Evolutionary conservation across 2,329 filamentous ascomycete species (phyloP), one percentile per base, ranked within the genome.

Genomic region (Fusarium udum): DNA sequence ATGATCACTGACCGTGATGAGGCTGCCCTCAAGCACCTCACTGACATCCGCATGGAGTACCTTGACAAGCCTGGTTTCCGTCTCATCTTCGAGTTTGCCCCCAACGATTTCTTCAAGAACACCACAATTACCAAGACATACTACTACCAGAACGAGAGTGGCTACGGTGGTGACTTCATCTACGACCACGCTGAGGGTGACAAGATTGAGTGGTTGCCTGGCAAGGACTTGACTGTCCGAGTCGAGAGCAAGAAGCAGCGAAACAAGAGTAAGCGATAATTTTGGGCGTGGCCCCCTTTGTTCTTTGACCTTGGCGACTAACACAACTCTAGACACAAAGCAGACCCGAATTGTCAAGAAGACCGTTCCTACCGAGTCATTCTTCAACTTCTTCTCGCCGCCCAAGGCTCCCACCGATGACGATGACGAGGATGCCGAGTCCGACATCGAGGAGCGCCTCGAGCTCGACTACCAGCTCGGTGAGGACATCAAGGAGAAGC

Each of bases 401-500:
- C 97, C 96, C 52, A 94, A 94, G 85, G 92, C 94, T 69, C 96
- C 94, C 34, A 88, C 87, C 56, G 93, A 94, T 56, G 85, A 87
- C 20, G 80, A 90, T 46, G 92, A 95, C 72, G 92, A 91, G 40
- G 92, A 95, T 75, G 91, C 93, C 69, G 91, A 92, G 62, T 93
- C 92, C 58, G 96, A 99, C 82, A 97, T 99, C 59, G 96, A 99
- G 87, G 95, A 97, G 85, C 95, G 96, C 74, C 90, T 99, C 64
- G 96, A 99, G 87, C 92, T 99, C 59, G 96, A 99, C 85, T 99
- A 98, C 84, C 95, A 98, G 86, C 91, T 99, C 49, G 96, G 96
- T 76, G 96, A 99, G 87, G 96, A 99, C 82, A 98, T 99, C 86
- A 99, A 99, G 88, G 96, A 99, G 90, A 99, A 99, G 88, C 90